Base-by-base conservation (phyloP, 495 filamentous ascomycete species). In the Entonaema liquescens region DNA sequence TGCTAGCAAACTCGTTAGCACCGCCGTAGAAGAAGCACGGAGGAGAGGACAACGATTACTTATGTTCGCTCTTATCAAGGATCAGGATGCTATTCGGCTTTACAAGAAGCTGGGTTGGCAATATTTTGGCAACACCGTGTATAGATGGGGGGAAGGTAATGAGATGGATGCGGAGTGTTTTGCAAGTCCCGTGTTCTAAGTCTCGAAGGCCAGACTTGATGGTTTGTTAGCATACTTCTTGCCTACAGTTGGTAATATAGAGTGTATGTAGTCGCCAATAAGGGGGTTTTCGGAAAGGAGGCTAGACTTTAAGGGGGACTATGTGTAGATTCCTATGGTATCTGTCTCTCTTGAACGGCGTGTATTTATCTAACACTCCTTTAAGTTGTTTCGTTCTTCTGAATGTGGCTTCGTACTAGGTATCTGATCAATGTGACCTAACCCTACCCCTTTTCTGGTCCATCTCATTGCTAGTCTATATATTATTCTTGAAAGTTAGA, bases 81-180 rank as follows among this genome's bases (percentile, higher is more conserved):
- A 67, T 26, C 62, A 64, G 49, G 38, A 67, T 61, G 71, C 71
- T 15, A 68, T 71, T 31, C 53, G 67, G 35, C 33, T 74, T 9
- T 71, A 68, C 26, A 53, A 59, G 21, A 70, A 36, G 54, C n/a
- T 71, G 5, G 65, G 65, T 0, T 74, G 68, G 68, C 49, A 65
- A 33, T 15, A 68, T 25, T 65, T 67, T 29, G 68, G 63, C 25
- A 58, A 42, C 11, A 52, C 59, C 31, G 50, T 59, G 21, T 71
- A 26, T 31, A 52, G 26, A 26, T 71, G 67, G 59, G 62, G 63
- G 2, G 59, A 63, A 11, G 23, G 40, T 0, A 74, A 71, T 23
- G 57, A 70, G 33, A 70, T 70, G 58, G 59, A 38, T 40, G 62
- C 62, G 5, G 59, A 63, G 12, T 67, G 67, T 38, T 74, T 70